Evolutionary conservation across 306 rosid genomes (phyloP).

Genomic region (Lablab purpureus): DNA sequence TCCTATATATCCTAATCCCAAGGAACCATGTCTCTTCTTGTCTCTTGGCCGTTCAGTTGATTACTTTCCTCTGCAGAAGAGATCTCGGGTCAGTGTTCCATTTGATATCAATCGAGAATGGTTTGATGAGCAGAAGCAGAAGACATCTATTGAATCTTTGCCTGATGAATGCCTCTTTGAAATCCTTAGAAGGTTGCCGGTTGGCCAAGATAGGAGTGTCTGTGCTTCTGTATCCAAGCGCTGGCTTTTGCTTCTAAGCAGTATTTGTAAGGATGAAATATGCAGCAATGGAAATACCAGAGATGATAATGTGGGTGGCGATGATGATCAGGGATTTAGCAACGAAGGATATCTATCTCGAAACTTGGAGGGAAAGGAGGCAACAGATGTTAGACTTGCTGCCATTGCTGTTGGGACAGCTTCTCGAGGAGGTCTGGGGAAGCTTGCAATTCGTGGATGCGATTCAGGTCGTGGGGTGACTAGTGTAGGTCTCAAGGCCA

Average conservation of each 20-base stretch:
- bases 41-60: slow-evolving; percentile 76
- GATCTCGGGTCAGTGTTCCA: slow-evolving; percentile 71
- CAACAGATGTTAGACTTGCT: slow-evolving; percentile 93
- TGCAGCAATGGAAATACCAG: slow-evolving; percentile 41
- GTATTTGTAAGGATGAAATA: slow-evolving; percentile 64
- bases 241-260: slow-evolving; percentile 91
- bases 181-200: slow-evolving; percentile 88
- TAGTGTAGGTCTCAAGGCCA: slow-evolving; percentile 73
- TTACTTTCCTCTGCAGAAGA: slow-evolving; percentile 73
- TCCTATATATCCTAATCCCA: slow-evolving; percentile 78
- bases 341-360: slow-evolving; percentile 81
- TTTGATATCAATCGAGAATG: slow-evolving; percentile 60
- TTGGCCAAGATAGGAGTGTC: slow-evolving; percentile 74
- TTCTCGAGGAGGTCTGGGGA: slow-evolving; percentile 90
- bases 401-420: slow-evolving; percentile 88
- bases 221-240: slow-evolving; percentile 86
- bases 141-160: slow-evolving; percentile 72
- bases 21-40: slow-evolving; percentile 76
- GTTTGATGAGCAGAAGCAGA: slow-evolving; percentile 59
- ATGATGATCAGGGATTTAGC: slow-evolving; percentile 58
- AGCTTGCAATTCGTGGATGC: slow-evolving; percentile 74
- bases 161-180: slow-evolving; percentile 97
- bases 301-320: slow-evolving; percentile 12
- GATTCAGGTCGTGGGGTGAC: slow-evolving; percentile 63
- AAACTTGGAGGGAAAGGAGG: slow-evolving; percentile 88